Conservation (phyloP, 176 grass and related monocot genomes). For the Hyparrhenia diplandra region DNA sequence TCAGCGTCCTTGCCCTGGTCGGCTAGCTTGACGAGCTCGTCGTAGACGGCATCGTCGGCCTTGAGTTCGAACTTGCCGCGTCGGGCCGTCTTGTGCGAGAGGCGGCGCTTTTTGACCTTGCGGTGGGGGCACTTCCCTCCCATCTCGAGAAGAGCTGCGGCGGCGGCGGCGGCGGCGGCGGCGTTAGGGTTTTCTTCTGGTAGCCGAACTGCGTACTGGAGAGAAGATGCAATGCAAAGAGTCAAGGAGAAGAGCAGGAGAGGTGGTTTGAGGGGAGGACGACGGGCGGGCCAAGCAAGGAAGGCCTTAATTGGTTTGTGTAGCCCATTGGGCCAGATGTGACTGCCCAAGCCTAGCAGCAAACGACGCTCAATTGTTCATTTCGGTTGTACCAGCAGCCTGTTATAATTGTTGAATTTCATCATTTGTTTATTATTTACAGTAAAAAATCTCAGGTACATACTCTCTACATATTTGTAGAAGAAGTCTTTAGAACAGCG, state of each 20-base stretch:
- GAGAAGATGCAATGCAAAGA: not conserved
- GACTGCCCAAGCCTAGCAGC: too few relatives aligned
- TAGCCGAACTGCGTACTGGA: not conserved
- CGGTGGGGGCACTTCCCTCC: conserved; percentile 95
- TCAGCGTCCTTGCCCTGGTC: conserved; percentile 41
- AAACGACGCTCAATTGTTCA: too few relatives aligned
- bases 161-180: conserved; percentile 7
- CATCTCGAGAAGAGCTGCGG: conserved; percentile 32
- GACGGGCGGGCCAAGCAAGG: too few relatives aligned
- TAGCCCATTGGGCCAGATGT: too few relatives aligned
- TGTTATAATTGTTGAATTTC: too few relatives aligned
- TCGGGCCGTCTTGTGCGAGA: conserved; percentile 71
- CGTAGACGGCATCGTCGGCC: conserved; percentile 80
- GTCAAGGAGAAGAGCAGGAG: not conserved
- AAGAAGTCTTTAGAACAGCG: too few relatives aligned
- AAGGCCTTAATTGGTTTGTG: too few relatives aligned
- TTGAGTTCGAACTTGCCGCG: conserved; percentile 88
- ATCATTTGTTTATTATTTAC: too few relatives aligned
- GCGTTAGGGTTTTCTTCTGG: conserved; percentile 28
- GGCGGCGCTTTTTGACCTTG: conserved; percentile 96
- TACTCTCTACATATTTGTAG: too few relatives aligned
- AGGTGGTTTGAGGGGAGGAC: too few relatives aligned
- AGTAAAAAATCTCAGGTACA: too few relatives aligned
- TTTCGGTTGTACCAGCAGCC: too few relatives aligned
- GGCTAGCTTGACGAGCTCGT: conserved; percentile 81